Base-by-base conservation (phyloP, 129 eudicot genomes). In the Glebionis coronaria region DNA sequence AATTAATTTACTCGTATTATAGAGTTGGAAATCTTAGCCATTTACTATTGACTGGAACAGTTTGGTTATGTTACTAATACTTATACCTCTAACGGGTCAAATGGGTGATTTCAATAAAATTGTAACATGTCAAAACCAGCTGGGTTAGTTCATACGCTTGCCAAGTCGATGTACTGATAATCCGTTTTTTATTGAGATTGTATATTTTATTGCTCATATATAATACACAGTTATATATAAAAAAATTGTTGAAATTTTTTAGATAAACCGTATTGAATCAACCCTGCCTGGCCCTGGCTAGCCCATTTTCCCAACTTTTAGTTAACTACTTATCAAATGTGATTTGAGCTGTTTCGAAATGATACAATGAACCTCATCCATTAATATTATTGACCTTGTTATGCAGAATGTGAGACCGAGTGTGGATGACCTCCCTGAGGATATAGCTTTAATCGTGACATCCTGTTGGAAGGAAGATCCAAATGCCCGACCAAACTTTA, bases 381-480 rank as follows among this genome's bases (percentile, higher is more conserved):
- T 61, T 69, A 15, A 59, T 52, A 1, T 62, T 13, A 25, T 67
- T 29, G 44, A 5, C 57, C 38, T 72, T 76, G n/a, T 21, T 54
- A 44, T 61, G 42, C 83, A 90, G 97, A 90, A 90, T 42, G 81
- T 82, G 68, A 82, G 95, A 77, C 97, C 97, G 6, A 90, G 88
- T 60, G 88, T 90, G 15, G 97, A 90, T 45, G 85, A 78, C 44
- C 94, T 90, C 25, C 97, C 94, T 0, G 84, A 83, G 72, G 97
- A 86, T 75, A 76, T 90, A 76, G 94, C 94, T 47, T 20, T 61
- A 76, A 86, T 83, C 5, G 97, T 90, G 64, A 90, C 97, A 13
- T 82, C 92, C 5, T 90, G 97, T 73, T 90, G 97, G 97, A 80
- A 78, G 70, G 97, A 90, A 77, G 97, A 90, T 49, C 90, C 97